phyloP scores from a whole-genome alignment of 2,329 filamentous ascomycete species.

The Fusarium sp. region DNA sequence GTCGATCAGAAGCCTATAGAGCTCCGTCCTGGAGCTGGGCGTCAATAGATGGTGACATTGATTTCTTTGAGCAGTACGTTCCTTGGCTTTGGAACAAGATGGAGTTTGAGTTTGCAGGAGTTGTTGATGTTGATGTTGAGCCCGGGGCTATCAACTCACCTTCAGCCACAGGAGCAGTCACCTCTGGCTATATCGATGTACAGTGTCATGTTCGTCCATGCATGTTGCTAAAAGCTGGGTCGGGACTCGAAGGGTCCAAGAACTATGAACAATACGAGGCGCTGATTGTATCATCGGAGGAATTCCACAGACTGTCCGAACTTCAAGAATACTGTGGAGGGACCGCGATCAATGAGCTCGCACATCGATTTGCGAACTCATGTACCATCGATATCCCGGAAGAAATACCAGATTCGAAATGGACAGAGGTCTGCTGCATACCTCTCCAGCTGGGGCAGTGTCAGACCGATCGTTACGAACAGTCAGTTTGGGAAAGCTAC shows the following conservation, averaged over 20 bases:
- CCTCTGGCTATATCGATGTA: not conserved
- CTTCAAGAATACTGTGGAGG: fast-evolving
- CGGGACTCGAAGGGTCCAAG: not conserved
- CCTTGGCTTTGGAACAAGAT: conserved; percentile 6
- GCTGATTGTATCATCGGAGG: not conserved
- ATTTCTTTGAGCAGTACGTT: not conserved
- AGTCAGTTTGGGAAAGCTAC: conserved; percentile 9
- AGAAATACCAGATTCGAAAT: not conserved
- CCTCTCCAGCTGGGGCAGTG: not conserved
- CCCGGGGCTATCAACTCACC: not conserved
- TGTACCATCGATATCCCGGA: not conserved
- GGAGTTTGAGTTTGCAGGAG: not conserved
- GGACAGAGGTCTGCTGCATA: not conserved
- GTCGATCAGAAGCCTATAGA: not conserved
- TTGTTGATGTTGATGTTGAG: not conserved
- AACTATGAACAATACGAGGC: fast-evolving
- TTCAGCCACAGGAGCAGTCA: not conserved
- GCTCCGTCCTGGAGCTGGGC: conserved; percentile 14
- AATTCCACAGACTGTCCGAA: not conserved
- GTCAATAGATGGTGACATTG: not conserved
- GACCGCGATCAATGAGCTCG: not conserved
- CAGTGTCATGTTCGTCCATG: not conserved
- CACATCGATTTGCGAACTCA: not conserved
- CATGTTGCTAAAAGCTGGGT: not conserved
- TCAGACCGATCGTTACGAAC: conserved; percentile 13